These are phyloP conservation scores for Iberis pinnata DNA, from an alignment of 345 rosid genomes.

Conservation along the genomic window DNA sequence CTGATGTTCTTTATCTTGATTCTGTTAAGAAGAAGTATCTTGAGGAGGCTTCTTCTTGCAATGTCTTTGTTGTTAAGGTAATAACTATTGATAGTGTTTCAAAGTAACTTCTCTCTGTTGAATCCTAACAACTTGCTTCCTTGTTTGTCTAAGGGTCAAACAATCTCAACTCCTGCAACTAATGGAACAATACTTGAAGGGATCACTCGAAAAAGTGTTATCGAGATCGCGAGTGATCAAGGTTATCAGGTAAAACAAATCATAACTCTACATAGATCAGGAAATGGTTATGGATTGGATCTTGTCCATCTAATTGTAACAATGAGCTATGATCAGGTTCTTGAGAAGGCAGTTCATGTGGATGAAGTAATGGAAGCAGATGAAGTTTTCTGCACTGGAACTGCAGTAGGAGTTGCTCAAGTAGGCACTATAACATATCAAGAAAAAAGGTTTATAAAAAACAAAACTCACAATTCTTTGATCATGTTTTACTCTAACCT, in stretches of 20 bases:
- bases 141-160: constrained; percentile 21
- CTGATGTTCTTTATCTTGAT: constrained; percentile 90
- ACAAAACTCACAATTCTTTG: not conserved
- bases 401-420: constrained; percentile 48
- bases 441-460: constrained; percentile 32
- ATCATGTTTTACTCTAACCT: not conserved
- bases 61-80: constrained; percentile 67
- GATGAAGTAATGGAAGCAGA: constrained; percentile 44
- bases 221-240: constrained; percentile 36
- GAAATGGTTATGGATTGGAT: no score
- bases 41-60: constrained; percentile 96
- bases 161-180: constrained; percentile 34
- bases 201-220: constrained; percentile 35
- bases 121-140: not conserved
- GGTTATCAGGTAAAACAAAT: constrained; percentile 34
- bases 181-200: constrained; percentile 39
- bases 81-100: not conserved
- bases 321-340: constrained; percentile 29
- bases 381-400: constrained; percentile 55
- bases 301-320: no score
- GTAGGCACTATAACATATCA: constrained; percentile 41
- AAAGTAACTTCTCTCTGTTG: not conserved
- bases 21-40: constrained; percentile 73
- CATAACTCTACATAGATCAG: no score
- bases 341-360: constrained; percentile 35